Conservation (phyloP, 2,329 filamentous ascomycete species). For the Nothophoma quercina region DNA sequence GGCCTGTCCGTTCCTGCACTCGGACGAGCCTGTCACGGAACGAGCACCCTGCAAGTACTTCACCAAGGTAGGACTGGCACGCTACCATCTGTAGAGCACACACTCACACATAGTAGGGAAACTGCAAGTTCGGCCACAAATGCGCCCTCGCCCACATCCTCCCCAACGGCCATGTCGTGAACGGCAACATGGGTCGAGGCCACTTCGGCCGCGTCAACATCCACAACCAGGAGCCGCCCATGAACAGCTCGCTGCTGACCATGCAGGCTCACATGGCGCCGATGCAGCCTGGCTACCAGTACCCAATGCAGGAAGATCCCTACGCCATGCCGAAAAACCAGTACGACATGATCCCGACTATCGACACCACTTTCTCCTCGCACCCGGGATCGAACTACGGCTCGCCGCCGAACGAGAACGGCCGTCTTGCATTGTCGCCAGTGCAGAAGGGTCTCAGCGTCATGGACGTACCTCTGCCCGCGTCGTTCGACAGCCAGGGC, state of each 20-base stretch:
- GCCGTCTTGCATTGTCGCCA: conserved; percentile 80
- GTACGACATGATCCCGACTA: conserved; percentile 62
- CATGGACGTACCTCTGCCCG: conserved; percentile 88
- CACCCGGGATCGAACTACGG: conserved; percentile 74
- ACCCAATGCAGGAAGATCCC: conserved; percentile 53
- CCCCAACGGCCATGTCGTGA: conserved; percentile 90
- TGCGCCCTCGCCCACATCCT: conserved; percentile 97
- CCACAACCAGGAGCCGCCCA: conserved; percentile 71
- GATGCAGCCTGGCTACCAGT: conserved; percentile 51
- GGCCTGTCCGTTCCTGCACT: conserved; percentile 96
- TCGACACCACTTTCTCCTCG: conserved; percentile 66
- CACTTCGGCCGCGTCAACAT: conserved; percentile 74
- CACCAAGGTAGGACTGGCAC: conserved; percentile 73
- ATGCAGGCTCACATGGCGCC: conserved; percentile 59
- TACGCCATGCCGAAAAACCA: conserved; percentile 42
- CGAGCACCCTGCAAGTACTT: conserved; percentile 97
- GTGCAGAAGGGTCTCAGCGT: conserved; percentile 80
- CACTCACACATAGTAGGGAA: conserved; percentile 67
- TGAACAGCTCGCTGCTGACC: conserved; percentile 76
- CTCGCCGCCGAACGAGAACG: conserved; percentile 75
- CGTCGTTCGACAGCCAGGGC: conserved; percentile 95
- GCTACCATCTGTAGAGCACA: neutral
- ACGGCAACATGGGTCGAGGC: conserved; percentile 64
- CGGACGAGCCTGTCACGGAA: conserved; percentile 82
- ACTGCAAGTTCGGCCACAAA: conserved; percentile 98